Conservation (phyloP, 179 eudicot species). For the Beta lomatogona region DNA sequence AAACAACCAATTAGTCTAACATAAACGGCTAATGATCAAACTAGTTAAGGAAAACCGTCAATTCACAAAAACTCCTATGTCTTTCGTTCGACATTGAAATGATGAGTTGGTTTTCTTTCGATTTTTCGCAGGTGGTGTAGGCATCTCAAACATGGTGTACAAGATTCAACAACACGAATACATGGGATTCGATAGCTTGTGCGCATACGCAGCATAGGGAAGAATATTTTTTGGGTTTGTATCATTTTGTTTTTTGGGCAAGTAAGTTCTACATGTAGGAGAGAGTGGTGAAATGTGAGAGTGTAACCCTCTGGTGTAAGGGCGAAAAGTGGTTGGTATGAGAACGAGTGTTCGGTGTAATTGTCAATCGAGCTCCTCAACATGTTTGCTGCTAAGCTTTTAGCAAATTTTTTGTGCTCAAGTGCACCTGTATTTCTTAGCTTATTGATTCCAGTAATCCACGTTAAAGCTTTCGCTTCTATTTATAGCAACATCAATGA, state of each 20-base stretch:
- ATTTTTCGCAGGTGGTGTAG: slow-evolving; percentile 40
- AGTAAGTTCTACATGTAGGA: slow-evolving; percentile 6
- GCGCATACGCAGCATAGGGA: slow-evolving; percentile 30
- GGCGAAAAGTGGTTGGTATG: not conserved
- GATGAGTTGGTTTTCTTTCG: not conserved
- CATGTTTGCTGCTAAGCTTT: not conserved
- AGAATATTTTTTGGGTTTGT: not conserved
- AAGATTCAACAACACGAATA: slow-evolving; percentile 42
- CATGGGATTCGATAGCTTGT: slow-evolving; percentile 54
- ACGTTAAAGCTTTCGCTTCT: not conserved
- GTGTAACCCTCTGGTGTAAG: not conserved
- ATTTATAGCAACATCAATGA: not conserved
- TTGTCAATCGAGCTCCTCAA: not conserved
- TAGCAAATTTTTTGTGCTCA: slow-evolving; percentile 14
- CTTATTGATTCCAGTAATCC: slow-evolving; percentile 2
- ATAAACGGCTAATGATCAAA: too few species aligned
- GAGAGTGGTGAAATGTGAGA: not conserved
- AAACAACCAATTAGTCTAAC: too few species aligned
- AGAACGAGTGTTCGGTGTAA: not conserved
- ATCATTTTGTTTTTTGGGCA: not conserved
- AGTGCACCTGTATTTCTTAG: slow-evolving; percentile 5
- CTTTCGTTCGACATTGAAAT: not conserved
- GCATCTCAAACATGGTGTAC: slow-evolving; percentile 41
- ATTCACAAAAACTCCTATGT: not conserved
- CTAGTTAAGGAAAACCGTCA: too few species aligned